Percentiles rank a stretch among this genome's conserved stretches.
Evolutionary conservation across 2,329 filamentous ascomycete genomes (phyloP).

Genomic region (Ophiostoma triangulosporum): DNA sequence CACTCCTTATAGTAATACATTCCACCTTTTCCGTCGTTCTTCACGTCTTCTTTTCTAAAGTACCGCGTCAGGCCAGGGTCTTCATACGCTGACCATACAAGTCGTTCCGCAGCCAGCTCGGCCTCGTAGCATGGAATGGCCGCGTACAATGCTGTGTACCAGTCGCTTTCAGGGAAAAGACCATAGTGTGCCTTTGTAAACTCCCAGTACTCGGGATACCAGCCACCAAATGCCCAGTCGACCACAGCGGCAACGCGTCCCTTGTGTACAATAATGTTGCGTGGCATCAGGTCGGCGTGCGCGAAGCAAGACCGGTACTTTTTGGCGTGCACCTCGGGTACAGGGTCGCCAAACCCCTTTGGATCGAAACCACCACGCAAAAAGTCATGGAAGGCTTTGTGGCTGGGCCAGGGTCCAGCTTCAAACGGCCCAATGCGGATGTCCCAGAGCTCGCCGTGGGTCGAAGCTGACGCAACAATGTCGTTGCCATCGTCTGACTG

Average conservation of each 20-base stretch:
- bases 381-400: conserved; percentile 4
- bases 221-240: conserved; percentile 35
- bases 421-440: conserved; percentile 1
- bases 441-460: background rate
- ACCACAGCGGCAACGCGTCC: conserved; percentile 28
- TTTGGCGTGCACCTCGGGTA: background rate
- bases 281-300: conserved; percentile 40
- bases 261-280: conserved; percentile 30
- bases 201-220: conserved; percentile 31
- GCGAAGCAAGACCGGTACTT: conserved; percentile 20
- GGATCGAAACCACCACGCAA: no score
- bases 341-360: background rate
- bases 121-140: no score
- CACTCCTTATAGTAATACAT: no score
- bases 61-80: no score
- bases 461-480: conserved; percentile 2
- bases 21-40: no score
- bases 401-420: background rate
- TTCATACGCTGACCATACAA: no score
- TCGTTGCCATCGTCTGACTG: no score
- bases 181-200: conserved; percentile 13
- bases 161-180: background rate
- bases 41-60: no score
- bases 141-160: no score
- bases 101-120: no score